Evolutionary conservation across 805 yeast genomes (phyloP), one percentile per base, ranked within the genome.

Genomic region (Metschnikowia bowlesiae): DNA sequence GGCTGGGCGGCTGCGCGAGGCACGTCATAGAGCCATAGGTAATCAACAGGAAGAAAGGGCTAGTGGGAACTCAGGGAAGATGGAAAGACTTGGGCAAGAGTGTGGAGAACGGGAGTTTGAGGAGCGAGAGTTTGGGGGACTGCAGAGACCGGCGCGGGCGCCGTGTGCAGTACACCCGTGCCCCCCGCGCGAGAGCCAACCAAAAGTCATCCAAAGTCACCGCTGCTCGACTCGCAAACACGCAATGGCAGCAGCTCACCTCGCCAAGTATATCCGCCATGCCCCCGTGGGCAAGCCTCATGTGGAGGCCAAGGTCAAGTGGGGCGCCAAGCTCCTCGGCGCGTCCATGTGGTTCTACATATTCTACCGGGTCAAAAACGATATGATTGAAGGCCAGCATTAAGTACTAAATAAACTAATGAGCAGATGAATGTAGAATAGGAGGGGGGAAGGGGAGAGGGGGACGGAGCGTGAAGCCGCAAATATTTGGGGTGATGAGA

Each of bases 261-360:
- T 63, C 46, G 70, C 67, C 45, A 70, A 69, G 56, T 71, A 71
- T 60, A 59, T 69, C 47, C 75, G 75, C 60, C 88, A 84, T 59
- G 86, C 87, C 10, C 78, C 79, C 18, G 80, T 82, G 34, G 81
- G 86, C 41, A 75, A 75, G 52, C 92, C 94, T 32, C 84, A 85
- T 58, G 82, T 82, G 16, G 80, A 82, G 38, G 70, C 79, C 2
- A 69, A 78, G 39, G 78, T 84, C 61, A 76, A 79, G 51, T 74
- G 82, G 68, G 76, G 84, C 18, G 79, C 88, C 42, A 84, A 85
- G 59, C 66, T 77, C 18, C 75, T 89, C 39, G 96, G 96, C 9
- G 96, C 92, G 37, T 78, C 90, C 48, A 84, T 87, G 88, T 87
- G 94, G 87, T 89, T 87, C 69, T 89, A 92, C 87, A 79, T 89